These are phyloP conservation scores for Talaromyces sp. DNA, from an alignment of 2,329 filamentous ascomycete species.

Conservation along the genomic window DNA sequence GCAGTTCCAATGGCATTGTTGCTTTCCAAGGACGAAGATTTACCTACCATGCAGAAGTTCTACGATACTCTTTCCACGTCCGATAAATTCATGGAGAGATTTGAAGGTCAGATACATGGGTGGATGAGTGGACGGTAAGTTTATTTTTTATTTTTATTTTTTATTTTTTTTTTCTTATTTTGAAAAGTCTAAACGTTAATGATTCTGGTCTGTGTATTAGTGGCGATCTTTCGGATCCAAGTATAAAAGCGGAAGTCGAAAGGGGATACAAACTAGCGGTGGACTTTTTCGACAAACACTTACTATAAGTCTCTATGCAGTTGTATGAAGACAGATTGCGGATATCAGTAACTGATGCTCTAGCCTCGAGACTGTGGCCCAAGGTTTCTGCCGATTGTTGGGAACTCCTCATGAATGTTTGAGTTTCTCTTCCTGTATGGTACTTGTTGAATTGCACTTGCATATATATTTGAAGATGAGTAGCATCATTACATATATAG, in stretches of 20 bases:
- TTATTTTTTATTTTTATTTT: background rate
- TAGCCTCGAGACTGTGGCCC: no score
- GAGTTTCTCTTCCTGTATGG: no score
- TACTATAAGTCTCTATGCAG: background rate
- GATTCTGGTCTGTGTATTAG: background rate
- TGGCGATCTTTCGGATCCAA: conserved; percentile 56
- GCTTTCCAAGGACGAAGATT: conserved; percentile 29
- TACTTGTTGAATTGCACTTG: no score
- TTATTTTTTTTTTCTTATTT: background rate
- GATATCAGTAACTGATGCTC: no score
- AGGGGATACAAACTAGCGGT: conserved; percentile 38
- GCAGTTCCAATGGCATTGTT: conserved; percentile 18
- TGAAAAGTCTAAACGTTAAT: no score
- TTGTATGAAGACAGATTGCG: no score
- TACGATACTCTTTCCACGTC: conserved; percentile 3
- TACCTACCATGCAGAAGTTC: conserved; percentile 24
- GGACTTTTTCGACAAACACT: conserved; percentile 10
- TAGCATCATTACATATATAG: no score
- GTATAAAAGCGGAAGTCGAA: conserved; percentile 60
- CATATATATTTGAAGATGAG: no score
- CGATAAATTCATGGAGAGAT: conserved; percentile 55
- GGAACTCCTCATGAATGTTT: no score
- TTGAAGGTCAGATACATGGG: conserved; percentile 66
- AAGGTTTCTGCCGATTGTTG: no score
- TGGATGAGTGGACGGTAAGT: conserved; percentile 67